A percentile compares a stretch with the other conserved stretches of the same genome.
Evolutionary conservation across 768 basidiomycete genomes (phyloP).

Genomic region (Pulveroboletus frians): DNA sequence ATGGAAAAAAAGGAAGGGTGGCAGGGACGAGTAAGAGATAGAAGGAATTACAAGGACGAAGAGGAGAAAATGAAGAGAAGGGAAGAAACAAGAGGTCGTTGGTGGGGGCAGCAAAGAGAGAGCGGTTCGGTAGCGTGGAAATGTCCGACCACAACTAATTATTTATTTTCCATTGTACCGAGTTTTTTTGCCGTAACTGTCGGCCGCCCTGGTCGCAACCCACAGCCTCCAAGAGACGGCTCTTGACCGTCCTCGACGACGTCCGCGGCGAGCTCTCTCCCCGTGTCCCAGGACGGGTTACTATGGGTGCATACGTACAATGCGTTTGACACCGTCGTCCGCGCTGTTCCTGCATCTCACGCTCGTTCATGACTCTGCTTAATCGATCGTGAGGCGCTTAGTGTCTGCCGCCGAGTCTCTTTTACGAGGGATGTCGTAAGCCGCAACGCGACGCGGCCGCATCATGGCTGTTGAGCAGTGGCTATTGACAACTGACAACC

Average conservation of each 20-base stretch:
- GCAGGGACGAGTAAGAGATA: constrained; percentile 4
- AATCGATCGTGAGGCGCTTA: not conserved
- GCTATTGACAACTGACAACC: not conserved
- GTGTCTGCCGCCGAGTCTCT: not conserved
- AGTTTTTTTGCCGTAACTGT: constrained; percentile 16
- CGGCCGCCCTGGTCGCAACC: constrained; percentile 13
- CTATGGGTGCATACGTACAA: too few species aligned
- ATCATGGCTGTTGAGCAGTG: not conserved
- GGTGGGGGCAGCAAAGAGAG: constrained; percentile 14
- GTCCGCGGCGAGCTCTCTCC: not conserved
- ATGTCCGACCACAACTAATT: constrained; percentile 12
- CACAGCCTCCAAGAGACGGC: constrained; percentile 9
- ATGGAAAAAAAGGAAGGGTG: constrained; percentile 20
- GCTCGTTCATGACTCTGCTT: not conserved
- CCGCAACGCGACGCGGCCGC: not conserved
- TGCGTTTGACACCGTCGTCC: not conserved
- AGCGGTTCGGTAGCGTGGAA: constrained; percentile 29
- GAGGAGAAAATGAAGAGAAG: constrained; percentile 20
- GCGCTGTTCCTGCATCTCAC: not conserved
- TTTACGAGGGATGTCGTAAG: not conserved
- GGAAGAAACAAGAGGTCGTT: constrained; percentile 28
- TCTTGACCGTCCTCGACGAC: not conserved
- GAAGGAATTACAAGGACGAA: constrained; percentile 26
- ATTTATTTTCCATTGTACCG: constrained; percentile 29
- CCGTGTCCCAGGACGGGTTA: not conserved